Percentiles rank a stretch among this genome's conserved stretches.
Conservation (phyloP, 805 yeast genomes). For the Starmerella stellata region DNA sequence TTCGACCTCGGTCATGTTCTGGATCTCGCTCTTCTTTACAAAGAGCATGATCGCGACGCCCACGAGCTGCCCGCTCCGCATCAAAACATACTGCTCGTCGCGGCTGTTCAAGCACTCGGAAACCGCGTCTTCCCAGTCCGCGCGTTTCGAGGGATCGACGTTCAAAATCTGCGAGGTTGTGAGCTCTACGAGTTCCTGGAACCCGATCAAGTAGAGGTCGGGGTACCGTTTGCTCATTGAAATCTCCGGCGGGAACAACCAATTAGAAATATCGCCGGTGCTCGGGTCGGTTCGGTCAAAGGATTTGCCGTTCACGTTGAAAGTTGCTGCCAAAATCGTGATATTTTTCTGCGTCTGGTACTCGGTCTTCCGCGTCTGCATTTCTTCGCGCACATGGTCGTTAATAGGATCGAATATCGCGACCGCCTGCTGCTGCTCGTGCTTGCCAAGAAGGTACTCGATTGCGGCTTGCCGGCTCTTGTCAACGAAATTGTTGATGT, state of each 20-base stretch:
- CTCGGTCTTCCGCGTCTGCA: conserved; percentile 31
- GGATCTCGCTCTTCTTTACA: conserved; percentile 41
- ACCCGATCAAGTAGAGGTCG: conserved; percentile 72
- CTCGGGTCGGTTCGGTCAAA: conserved; percentile 22
- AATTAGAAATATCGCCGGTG: conserved; percentile 37
- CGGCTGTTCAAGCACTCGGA: conserved; percentile 41
- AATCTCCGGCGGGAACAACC: conserved; percentile 55
- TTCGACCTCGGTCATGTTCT: conserved; percentile 58
- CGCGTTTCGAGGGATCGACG: conserved; percentile 62
- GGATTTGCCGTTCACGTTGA: conserved; percentile 63
- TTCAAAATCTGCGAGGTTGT: conserved; percentile 79
- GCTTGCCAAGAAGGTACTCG: conserved; percentile 68
- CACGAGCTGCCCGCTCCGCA: conserved; percentile 79
- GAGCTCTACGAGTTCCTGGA: conserved; percentile 86
- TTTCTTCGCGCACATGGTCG: conserved; percentile 58
- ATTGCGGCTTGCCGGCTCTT: conserved; percentile 77
- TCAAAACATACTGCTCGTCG: conserved; percentile 36
- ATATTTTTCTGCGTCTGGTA: conserved; percentile 47
- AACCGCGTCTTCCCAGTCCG: conserved; percentile 61
- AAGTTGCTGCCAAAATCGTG: conserved; percentile 63
- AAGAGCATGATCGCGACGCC: conserved; percentile 67
- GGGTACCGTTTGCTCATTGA: conserved; percentile 28
- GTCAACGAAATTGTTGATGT: conserved; percentile 90
- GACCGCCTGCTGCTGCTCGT: conserved; percentile 53
- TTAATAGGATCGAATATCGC: conserved; percentile 70